These are phyloP conservation scores for Iris macrosiphon DNA, from an alignment of 106 monocot genomes.

Conservation along the genomic window DNA sequence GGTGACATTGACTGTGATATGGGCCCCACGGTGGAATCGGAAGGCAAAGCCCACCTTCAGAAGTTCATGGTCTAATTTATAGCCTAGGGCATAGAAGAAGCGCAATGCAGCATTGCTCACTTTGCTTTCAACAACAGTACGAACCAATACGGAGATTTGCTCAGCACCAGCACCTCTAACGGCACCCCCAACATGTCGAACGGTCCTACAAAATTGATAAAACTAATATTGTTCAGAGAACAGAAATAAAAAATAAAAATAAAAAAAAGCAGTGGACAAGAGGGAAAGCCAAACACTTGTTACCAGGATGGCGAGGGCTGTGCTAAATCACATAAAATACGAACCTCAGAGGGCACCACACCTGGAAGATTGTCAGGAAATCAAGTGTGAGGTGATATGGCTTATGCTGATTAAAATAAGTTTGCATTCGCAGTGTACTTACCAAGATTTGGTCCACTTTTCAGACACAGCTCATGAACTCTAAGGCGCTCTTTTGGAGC, in stretches of 20 bases:
- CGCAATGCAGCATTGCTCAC: conserved; percentile 76
- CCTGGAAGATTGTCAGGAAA: conserved; percentile 25
- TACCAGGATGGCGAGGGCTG: conserved; percentile 78
- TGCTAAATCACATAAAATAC: conserved; percentile 79
- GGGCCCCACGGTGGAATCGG: conserved; percentile 54
- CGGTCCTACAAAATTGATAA: conserved; percentile 42
- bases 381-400: not conserved
- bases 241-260: not conserved
- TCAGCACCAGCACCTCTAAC: conserved; percentile 94
- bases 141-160: conserved; percentile 78
- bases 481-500: conserved; percentile 73
- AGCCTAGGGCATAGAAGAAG: conserved; percentile 79
- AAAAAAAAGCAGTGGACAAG: not conserved
- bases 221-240: not conserved
- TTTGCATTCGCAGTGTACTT: not conserved
- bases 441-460: conserved; percentile 93
- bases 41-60: conserved; percentile 84
- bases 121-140: conserved; percentile 79
- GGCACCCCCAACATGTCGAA: conserved; percentile 89
- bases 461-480: conserved; percentile 84
- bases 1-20: conserved; percentile 62
- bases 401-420: not conserved
- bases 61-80: conserved; percentile 88
- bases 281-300: not conserved
- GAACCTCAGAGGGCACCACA: conserved; percentile 74